Evolutionary conservation across 2,329 filamentous ascomycete species (phyloP), one percentile per base, ranked within the genome.

Genomic region (Trichoderma aggressivum): DNA sequence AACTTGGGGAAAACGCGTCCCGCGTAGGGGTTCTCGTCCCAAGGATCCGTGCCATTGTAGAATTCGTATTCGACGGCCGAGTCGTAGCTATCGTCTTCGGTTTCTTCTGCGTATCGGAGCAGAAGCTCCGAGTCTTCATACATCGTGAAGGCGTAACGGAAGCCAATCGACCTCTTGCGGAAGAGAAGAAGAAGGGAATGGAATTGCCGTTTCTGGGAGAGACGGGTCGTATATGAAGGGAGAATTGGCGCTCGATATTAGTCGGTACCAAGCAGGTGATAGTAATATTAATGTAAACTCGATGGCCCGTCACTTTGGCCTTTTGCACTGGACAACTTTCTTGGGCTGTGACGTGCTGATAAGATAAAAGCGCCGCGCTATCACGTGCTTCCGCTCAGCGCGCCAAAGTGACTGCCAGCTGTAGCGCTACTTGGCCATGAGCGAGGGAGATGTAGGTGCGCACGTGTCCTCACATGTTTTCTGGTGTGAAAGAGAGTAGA

Each of bases 1-100:
- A 80, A 81, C 60, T 72, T 21, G 63, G 74, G 47, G 74, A 81
- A 78, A 3, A 68, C 58, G 55, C 63, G 63, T 28, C 56, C 32
- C 32, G 70, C 47, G 24, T 66, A 71, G 1, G 50, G 26, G 5
- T 70, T 56, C 11, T 72, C 64, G 30, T 72, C 65, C 36, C 60
- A 60, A 21, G 70, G 36, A 36, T 70, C 65, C 8, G 32, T 11
- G 14, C 70, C 70, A 55, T 71, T 67, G 62, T 60, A 71, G 43
- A 71, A 71, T 28, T 71, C 62, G 32, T 71, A 30, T 56, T 71
- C 70, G 16, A 36, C 70, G 32, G 55, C 63, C 24, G 62, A 66
- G 50, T 69, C 70, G 55, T 50, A 71, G 36, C 69, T 60, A 24
- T 71, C 58, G 7, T 67, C 53, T 2, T 69, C 61, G 14, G 26